A percentile compares a stretch with the other conserved stretches of the same genome.
These are phyloP conservation scores for Lipomyces yamanashiensis DNA, from an alignment of 805 yeast species.

Conservation along the genomic window DNA sequence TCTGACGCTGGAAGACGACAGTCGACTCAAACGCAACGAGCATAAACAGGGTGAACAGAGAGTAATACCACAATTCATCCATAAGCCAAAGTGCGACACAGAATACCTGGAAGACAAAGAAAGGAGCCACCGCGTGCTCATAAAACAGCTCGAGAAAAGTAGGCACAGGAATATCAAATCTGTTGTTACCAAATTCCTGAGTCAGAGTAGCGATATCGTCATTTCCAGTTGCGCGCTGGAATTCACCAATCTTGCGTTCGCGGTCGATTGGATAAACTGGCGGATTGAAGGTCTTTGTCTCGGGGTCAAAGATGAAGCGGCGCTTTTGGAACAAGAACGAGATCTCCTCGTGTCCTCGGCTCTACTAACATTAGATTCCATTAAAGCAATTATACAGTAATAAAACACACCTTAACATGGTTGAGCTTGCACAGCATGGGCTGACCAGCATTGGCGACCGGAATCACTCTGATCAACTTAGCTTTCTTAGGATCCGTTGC, in stretches of 20 bases:
- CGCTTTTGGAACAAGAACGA: slow-evolving; percentile 91
- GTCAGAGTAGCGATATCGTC: slow-evolving; percentile 47
- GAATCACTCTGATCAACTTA: slow-evolving; percentile 70
- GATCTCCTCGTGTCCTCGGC: slow-evolving; percentile 62
- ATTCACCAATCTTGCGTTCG: slow-evolving; percentile 42
- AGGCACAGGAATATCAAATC: slow-evolving; percentile 94
- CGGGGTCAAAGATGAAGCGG: slow-evolving; percentile 72
- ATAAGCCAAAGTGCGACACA: slow-evolving; percentile 94
- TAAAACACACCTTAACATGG: slow-evolving; percentile 24
- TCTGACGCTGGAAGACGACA: slow-evolving; percentile 92
- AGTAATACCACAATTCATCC: slow-evolving; percentile 96
- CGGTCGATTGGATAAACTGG: slow-evolving; percentile 69
- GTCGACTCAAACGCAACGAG: slow-evolving; percentile 90
- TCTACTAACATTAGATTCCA: slow-evolving; percentile 39
- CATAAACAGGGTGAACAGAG: slow-evolving; percentile 89
- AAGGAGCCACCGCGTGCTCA: slow-evolving; percentile 98
- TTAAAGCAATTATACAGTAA: background rate
- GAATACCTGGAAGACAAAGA: slow-evolving; percentile 94
- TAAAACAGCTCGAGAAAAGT: slow-evolving; percentile 86
- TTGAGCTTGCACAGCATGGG: slow-evolving; percentile 65
- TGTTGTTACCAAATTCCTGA: slow-evolving; percentile 79
- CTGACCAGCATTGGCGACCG: slow-evolving; percentile 84
- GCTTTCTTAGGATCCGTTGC: slow-evolving; percentile 66
- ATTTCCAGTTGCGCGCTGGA: slow-evolving; percentile 62
- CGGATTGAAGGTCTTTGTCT: slow-evolving; percentile 66